Evolutionary conservation across 192 early-diverging fungal species (phyloP).

Genomic region (Borealophlyctis nickersoniae): DNA sequence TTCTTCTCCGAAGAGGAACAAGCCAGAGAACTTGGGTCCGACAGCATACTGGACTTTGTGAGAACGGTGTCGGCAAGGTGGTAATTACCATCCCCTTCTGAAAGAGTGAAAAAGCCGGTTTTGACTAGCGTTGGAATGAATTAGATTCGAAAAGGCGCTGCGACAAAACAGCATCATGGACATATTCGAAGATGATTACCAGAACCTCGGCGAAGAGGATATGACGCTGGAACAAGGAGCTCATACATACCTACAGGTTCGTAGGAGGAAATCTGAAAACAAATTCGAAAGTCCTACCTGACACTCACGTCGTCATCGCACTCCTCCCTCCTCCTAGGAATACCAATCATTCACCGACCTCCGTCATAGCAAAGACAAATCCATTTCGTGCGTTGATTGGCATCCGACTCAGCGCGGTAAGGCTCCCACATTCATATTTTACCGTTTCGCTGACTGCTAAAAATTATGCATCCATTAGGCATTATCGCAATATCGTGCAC

Average conservation of each 20-base stretch:
- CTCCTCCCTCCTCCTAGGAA: conserved; percentile 34
- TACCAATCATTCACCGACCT: conserved; percentile 67
- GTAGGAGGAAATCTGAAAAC: too few species aligned
- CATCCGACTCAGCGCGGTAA: conserved; percentile 52
- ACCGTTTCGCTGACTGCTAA: neutral
- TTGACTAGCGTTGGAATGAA: neutral
- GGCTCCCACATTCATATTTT: neutral
- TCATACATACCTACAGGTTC: conserved; percentile 48
- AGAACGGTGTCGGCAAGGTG: conserved; percentile 34
- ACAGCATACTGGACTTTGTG: conserved; percentile 47
- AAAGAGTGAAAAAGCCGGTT: neutral
- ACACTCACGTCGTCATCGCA: neutral
- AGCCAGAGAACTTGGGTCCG: conserved; percentile 27
- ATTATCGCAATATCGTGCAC: conserved; percentile 58
- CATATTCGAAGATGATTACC: conserved; percentile 58
- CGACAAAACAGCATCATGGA: conserved; percentile 57
- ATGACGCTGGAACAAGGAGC: conserved; percentile 53
- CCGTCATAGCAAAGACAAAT: conserved; percentile 59
- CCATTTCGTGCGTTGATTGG: conserved; percentile 60
- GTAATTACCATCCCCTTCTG: neutral
- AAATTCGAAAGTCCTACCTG: neutral
- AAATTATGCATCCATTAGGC: conserved; percentile 25
- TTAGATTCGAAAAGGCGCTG: conserved; percentile 53
- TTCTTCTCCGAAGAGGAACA: conserved; percentile 31
- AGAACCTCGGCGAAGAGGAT: conserved; percentile 58